These are phyloP conservation scores for Diutina siamensis DNA, from an alignment of 1,139 yeast species.

Conservation along the genomic window DNA sequence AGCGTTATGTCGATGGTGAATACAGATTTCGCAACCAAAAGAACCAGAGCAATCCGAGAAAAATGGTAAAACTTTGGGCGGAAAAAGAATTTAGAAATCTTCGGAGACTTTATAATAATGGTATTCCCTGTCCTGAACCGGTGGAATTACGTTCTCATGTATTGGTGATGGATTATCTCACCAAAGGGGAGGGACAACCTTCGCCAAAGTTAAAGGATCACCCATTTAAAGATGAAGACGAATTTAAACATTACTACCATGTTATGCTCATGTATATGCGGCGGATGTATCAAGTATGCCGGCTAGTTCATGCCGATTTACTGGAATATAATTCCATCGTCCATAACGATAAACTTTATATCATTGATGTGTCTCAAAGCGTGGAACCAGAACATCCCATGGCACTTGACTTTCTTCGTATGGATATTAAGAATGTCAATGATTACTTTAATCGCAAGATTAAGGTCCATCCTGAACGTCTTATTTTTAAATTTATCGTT, in stretches of 20 bases:
- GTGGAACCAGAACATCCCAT: conserved; percentile 98
- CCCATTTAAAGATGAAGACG: conserved; percentile 51
- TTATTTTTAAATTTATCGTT: conserved; percentile 59
- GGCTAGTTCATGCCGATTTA: conserved; percentile 91
- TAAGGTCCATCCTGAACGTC: conserved; percentile 68
- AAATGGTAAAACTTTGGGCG: conserved; percentile 98
- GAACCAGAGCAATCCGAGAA: conserved; percentile 83
- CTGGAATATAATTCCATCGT: conserved; percentile 91
- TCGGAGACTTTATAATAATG: conserved; percentile 64
- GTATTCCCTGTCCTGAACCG: conserved; percentile 91
- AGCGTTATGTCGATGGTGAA: conserved; percentile 93
- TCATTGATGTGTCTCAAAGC: conserved; percentile 94
- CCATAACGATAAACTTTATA: conserved; percentile 68
- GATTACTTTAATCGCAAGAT: conserved; percentile 72
- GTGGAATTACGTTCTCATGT: conserved; percentile 82
- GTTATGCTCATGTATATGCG: conserved; percentile 80
- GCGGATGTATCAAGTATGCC: conserved; percentile 75
- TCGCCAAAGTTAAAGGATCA: conserved; percentile 84
- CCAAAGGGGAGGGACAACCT: conserved; percentile 71
- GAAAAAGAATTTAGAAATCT: conserved; percentile 93
- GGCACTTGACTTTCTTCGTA: conserved; percentile 85
- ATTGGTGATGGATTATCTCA: conserved; percentile 84
- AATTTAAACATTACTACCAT: conserved; percentile 56
- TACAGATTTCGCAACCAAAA: conserved; percentile 80
- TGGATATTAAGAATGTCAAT: conserved; percentile 95